Evolutionary conservation across 1,284 basidiomycete genomes (phyloP), one percentile per base, ranked within the genome.

Genomic region (Abortiporus biennis): DNA sequence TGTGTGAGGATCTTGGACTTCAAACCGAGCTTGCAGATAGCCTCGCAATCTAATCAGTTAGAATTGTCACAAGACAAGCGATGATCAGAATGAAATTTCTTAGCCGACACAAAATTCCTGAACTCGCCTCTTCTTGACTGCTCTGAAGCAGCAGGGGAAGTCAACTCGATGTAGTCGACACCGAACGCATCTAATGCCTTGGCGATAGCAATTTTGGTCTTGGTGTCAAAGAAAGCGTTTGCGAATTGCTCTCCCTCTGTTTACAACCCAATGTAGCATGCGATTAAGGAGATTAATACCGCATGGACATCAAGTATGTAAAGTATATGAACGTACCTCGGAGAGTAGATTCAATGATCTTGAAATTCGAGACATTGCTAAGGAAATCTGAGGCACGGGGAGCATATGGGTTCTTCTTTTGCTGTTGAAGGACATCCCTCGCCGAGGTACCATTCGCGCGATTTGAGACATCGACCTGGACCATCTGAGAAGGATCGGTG

Each of bases 151-250:
- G 91, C 94, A 37, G 96, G 96, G 17, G 94, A 98, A 20, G 96
- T 99, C 59, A 99, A 83, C 66, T 99, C 96, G 62, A 99, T 95
- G 78, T 98, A 99, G 66, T 99, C 96, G 48, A 99, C 96, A 61
- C 96, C 96, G 60, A 97, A 97, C 40, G 92, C 92, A 73, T 96
- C 93, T 42, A 96, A 80, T 23, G 88, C 93, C 74, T 87, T 94
- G 55, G 96, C 96, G 56, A 99, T 99, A 63, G 94, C 93, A 66
- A 98, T 97, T 80, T 99, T 99, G 71, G 94, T 99, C 76, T 96
- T 94, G 63, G 92, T 94, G 65, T 96, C 94, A 66, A 97, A 98
- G 76, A 97, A 99, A 43, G 96, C 95, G 60, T 98, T 99, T 51
- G 96, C 95, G 58, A 99, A 99, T 67, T 99, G 92, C 69, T 99